Base-by-base conservation (phyloP, 495 filamentous ascomycete genomes). In the Podospora pseudocomata region DNA sequence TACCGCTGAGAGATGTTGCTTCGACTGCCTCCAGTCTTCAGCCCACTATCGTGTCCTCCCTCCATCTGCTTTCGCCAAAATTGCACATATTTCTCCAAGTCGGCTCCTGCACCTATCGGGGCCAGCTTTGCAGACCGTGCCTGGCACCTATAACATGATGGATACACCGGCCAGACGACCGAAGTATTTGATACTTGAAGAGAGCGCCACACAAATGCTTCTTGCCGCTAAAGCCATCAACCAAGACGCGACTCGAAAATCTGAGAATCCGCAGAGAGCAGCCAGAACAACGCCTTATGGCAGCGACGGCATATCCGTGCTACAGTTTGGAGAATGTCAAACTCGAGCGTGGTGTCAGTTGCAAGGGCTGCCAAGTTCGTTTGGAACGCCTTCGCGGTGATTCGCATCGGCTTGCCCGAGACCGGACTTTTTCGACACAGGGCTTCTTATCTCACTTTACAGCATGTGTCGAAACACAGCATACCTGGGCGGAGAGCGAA, bases 291-390 rank as follows among this genome's bases (percentile, higher is more conserved):
- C 64, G 64, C 64, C 32, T 60, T 66, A 60, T 60, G 54, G 55
- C 54, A 59, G 64, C 64, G 23, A 66, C 55, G 64, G 64, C 64
- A 66, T 66, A 66, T 66, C 64, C 64, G 64, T 66, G 55, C 54
- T 66, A 66, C 55, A 58, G 64, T 44, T 66, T 66, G 64, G 64
- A 58, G 64, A 66, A 66, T 66, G 64, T 55, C 55, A 66, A 58
- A 66, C 64, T 66, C 64, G 64, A 60, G 64, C 64, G 64, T 60
- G 55, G 53, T 60, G 64, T 66, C 64, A 66, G 64, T 39, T 27
- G 28, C 54, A 62, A 69, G 64, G 66, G 63, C 70, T 28, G 63
- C 70, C 54, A 71, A 67, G 32, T 39, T 55, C 34, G 39, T 49
- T 30, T 49, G 23, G 63, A 49, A 64, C 34, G 3, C 53, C 44